Conservation (phyloP, 257 asterid species). For the Ophiorrhiza pumila region DNA sequence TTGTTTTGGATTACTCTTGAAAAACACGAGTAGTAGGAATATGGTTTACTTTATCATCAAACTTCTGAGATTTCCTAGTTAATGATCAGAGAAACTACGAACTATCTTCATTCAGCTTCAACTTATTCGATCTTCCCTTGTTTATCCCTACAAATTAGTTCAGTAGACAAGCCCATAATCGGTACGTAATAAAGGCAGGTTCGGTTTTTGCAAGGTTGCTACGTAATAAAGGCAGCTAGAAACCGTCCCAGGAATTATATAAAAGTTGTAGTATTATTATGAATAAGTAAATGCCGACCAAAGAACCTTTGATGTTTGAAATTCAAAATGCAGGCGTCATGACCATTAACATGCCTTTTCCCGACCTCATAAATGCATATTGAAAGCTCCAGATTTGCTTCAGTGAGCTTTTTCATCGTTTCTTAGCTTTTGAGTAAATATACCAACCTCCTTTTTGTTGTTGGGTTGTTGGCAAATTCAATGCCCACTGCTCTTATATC, state of each 20-base stretch:
- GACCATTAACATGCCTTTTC: slow-evolving; percentile 43
- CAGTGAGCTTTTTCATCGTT: slow-evolving; percentile 65
- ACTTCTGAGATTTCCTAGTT: too few relatives aligned
- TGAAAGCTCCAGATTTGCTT: slow-evolving; percentile 66
- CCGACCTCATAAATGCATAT: slow-evolving; percentile 80
- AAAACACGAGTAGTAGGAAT: background rate
- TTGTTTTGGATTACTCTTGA: background rate
- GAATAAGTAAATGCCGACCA: slow-evolving; percentile 15
- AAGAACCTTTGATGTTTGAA: slow-evolving; percentile 33
- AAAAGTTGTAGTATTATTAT: background rate
- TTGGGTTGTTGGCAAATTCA: slow-evolving; percentile 44
- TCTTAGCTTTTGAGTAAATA: slow-evolving; percentile 41
- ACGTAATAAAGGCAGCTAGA: background rate
- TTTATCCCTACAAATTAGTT: too few relatives aligned
- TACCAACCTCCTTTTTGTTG: slow-evolving; percentile 30
- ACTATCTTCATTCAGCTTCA: too few relatives aligned
- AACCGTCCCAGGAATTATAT: slow-evolving; percentile 4
- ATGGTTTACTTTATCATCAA: background rate
- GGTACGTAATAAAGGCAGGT: too few relatives aligned
- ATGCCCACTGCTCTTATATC: slow-evolving; percentile 20
- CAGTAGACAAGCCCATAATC: too few relatives aligned
- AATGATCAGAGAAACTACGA: too few relatives aligned
- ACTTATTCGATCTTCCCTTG: too few relatives aligned
- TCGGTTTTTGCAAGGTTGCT: background rate
- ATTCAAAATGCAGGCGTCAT: slow-evolving; percentile 47